A percentile compares a stretch with the other conserved stretches of the same genome.
phyloP scores from a whole-genome alignment of 1,284 basidiomycete species.

The Sporisorium sorghi region DNA sequence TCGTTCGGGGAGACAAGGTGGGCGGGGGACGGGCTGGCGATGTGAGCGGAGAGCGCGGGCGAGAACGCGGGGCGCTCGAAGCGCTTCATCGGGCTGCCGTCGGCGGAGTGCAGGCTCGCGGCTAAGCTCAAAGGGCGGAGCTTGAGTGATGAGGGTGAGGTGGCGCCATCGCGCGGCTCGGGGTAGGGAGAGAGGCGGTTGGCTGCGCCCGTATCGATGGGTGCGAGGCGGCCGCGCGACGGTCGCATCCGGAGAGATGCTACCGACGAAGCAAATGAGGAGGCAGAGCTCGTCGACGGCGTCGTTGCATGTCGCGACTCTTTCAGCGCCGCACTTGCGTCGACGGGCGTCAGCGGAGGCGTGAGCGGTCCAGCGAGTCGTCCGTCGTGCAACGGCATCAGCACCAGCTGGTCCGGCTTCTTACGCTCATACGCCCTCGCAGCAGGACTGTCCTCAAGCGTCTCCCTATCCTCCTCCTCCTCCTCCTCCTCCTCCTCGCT shows the following conservation, averaged over 20 bases:
- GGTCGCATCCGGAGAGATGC: conserved; percentile 26
- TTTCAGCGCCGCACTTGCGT: conserved; percentile 22
- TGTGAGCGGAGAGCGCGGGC: conserved; percentile 45
- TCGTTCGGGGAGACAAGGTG: conserved; percentile 24
- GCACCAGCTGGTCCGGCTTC: conserved; percentile 30
- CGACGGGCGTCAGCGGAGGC: conserved; percentile 43
- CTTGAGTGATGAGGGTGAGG: conserved; percentile 43
- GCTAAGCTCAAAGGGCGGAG: conserved; percentile 46
- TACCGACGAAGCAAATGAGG: conserved; percentile 22
- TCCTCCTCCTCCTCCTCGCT: conserved; percentile 33
- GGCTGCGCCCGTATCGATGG: conserved; percentile 34
- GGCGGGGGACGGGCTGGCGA: conserved; percentile 34
- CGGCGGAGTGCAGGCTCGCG: conserved; percentile 31
- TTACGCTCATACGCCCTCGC: conserved; percentile 6
- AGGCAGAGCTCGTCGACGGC: conserved; percentile 37
- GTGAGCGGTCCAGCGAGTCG: conserved; percentile 32
- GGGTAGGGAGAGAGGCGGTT: conserved; percentile 29
- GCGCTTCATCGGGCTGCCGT: conserved; percentile 41
- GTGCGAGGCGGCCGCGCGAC: conserved; percentile 26
- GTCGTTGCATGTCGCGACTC: conserved; percentile 34
- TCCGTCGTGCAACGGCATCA: conserved; percentile 31
- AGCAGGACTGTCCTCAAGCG: conserved; percentile 27
- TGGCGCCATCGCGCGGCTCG: conserved; percentile 22
- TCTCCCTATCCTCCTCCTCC: conserved; percentile 30
- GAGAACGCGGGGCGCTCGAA: conserved; percentile 44